phyloP scores from a whole-genome alignment of 2,329 filamentous ascomycete species.

The Xylariales sp. region DNA sequence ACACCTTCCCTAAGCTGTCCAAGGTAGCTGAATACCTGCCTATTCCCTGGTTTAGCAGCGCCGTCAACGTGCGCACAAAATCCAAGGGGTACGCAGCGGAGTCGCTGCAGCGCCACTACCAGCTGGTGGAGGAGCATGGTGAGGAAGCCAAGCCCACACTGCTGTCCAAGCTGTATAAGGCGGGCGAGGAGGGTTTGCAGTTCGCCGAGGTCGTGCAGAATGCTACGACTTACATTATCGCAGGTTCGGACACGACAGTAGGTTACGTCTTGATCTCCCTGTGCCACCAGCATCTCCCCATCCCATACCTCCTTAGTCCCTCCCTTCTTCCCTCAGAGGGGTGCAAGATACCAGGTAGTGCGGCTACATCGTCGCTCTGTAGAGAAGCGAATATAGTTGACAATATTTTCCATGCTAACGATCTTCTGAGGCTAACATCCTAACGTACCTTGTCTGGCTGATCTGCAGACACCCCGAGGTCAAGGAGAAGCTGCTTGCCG shows the following conservation, averaged over 20 bases:
- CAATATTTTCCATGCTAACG: no score
- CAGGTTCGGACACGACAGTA: slow-evolving; percentile 51
- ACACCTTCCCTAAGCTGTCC: slow-evolving; percentile 23
- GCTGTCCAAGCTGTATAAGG: slow-evolving; percentile 31
- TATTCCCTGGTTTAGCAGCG: slow-evolving; percentile 16
- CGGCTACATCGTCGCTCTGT: no score
- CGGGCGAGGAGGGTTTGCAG: slow-evolving; percentile 19
- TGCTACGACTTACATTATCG: slow-evolving; percentile 30
- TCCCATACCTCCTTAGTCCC: no score
- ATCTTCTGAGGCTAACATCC: slow-evolving; percentile 36
- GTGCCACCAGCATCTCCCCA: no score
- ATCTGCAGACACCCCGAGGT: slow-evolving; percentile 26
- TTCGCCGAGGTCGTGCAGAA: slow-evolving; percentile 31
- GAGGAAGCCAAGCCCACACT: slow-evolving; percentile 22
- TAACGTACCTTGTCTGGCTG: slow-evolving; percentile 44
- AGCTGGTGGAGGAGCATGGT: slow-evolving; percentile 12
- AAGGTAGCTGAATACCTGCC: slow-evolving; percentile 16
- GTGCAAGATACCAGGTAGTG: no score
- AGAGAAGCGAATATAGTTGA: no score
- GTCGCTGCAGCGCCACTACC: slow-evolving; percentile 23
- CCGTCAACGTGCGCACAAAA: slow-evolving; percentile 8
- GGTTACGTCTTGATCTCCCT: no score
- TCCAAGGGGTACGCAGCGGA: slow-evolving; percentile 19
- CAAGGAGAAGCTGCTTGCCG: slow-evolving; percentile 25
- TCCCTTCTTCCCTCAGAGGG: no score